Evolutionary conservation across 2,329 filamentous ascomycete species (phyloP), one percentile per base, ranked within the genome.

Genomic region (Ascochyta rabiei): DNA sequence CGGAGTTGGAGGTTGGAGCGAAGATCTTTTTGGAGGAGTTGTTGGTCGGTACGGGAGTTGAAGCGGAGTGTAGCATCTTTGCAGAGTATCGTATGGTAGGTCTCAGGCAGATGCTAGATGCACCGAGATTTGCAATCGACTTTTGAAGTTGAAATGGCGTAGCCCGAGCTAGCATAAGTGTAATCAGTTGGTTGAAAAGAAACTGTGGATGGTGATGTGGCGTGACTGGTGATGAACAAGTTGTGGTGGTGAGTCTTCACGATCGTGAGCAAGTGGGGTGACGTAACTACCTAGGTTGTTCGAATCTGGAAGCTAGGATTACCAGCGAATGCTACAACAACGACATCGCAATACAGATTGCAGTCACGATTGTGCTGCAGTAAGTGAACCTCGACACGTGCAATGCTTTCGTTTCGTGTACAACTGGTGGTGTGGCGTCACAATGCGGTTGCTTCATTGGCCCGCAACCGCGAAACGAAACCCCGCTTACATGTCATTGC

Each of bases 1-100:
- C 41, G n/a, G 70, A 74, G 56, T 70, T 69, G 48, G 64, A 84
- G 38, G 85, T 85, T 4, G 89, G 88, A 6, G 88, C 87, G 76
- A 90, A 81, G 63, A 82, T 81, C 56, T 72, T 75, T 63, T 80
- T 74, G 38, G 59, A 53, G 8, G 61, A 39, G 26, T 50, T 50
- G 23, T 50, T 50, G 19, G 63, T 50, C 0, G 52, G 41, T 4
- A 55, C 42, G 4, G 46, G 46, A 12, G 46, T 55, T 26, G 52
- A 37, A 23, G 52, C 59, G 5, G 69, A 63, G 54, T 71, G 66
- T 19, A 70, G 53, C 68, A 70, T 72, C 21, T 30, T 33, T 51
- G 53, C 12, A 6, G 15, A 15, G 6, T 18, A 24, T 19, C 31
- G 18, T n/a, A 16, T 34, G 30, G 15, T 34, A 8, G 12, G 9